A percentile compares a stretch with the other conserved stretches of the same genome.
Conservation (phyloP, 495 filamentous ascomycete species). For the Penicillium canescens region DNA sequence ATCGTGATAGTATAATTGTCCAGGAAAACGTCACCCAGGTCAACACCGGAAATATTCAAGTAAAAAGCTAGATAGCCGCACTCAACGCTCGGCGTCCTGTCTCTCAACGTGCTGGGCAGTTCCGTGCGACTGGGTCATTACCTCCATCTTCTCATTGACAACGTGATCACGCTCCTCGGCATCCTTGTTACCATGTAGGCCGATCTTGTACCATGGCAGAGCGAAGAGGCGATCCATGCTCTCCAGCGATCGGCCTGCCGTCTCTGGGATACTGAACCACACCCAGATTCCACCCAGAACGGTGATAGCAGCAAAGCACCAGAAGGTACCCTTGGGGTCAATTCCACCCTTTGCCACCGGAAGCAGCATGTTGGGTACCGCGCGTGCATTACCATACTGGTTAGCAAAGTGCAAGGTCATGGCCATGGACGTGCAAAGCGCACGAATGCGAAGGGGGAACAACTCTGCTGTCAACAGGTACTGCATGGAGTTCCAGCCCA, state of each 20-base stretch:
- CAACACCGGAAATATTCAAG: neutral
- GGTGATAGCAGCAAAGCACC: conserved; percentile 66
- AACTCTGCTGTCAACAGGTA: conserved; percentile 76
- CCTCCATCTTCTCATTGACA: conserved; percentile 29
- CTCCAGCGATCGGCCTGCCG: conserved; percentile 42
- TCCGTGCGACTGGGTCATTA: conserved; percentile 15
- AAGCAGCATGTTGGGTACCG: conserved; percentile 54
- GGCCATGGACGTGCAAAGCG: conserved; percentile 39
- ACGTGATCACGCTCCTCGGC: conserved; percentile 48
- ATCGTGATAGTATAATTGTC: neutral
- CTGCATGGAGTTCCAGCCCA: conserved; percentile 76
- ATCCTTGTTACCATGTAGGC: conserved; percentile 57
- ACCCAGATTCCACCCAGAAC: conserved; percentile 59
- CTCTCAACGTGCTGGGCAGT: conserved; percentile 19
- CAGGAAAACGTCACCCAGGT: neutral
- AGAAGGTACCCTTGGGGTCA: conserved; percentile 59
- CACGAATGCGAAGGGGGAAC: conserved; percentile 61
- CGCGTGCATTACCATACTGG: conserved; percentile 67
- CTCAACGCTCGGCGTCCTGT: neutral
- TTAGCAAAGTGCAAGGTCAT: conserved; percentile 69
- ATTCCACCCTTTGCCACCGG: conserved; percentile 48
- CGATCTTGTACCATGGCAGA: conserved; percentile 66
- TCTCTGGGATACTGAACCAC: conserved; percentile 50
- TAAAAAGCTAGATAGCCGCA: neutral
- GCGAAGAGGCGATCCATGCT: conserved; percentile 69